Base-by-base conservation (phyloP, 495 filamentous ascomycete species). In the Saxophila tyrrhenica region DNA sequence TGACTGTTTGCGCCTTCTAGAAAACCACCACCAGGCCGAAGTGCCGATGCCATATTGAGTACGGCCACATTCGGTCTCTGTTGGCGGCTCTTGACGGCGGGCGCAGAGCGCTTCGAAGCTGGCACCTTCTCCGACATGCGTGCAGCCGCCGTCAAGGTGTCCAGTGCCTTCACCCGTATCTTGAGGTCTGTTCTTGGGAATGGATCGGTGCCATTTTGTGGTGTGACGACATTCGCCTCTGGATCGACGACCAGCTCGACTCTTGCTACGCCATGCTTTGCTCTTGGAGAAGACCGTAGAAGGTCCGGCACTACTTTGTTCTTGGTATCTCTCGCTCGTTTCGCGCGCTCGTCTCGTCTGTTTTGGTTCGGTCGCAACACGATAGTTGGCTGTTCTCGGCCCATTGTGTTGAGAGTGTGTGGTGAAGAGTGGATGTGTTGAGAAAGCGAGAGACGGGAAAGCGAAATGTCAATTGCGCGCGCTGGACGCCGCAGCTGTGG, bases 231-330 rank as follows among this genome's bases (percentile, higher is more conserved):
- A 16, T 7, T n/a, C 43, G 50, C 16, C 8, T 25, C 25, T 17
- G 70, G 69, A 52, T 74, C 71, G 21, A 70, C 60, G 43, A 79
- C 66, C 25, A 80, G 62, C 58, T 79, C 72, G 21, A 70, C 69
- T 15, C 58, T 65, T 21, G 74, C 72, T 29, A 77, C 59, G 16
- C 77, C 77, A n/a, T 62, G 65, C 11, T 70, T 65, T 1, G 77
- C 77, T 21, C 75, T 72, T 22, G 71, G 62, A 59, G 75, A 70
- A 1, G 69, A 64, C 5, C 67, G 63, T 0, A 81, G 58, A 11
- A 80, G 52, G 8, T 73, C 67, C 7, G 78, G 78, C 21, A 80
- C 69, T 47, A 64, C 68, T 47, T 72, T 75, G 59, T 77, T 75
- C 55, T 78, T 64, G 24, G 76, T 76, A 13, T 71, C 65, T 39